Percentiles rank a stretch among this genome's conserved stretches.
These are phyloP conservation scores for Nitzschia sp. DNA, from an alignment of 108 stramenopile genomes.

Conservation along the genomic window DNA sequence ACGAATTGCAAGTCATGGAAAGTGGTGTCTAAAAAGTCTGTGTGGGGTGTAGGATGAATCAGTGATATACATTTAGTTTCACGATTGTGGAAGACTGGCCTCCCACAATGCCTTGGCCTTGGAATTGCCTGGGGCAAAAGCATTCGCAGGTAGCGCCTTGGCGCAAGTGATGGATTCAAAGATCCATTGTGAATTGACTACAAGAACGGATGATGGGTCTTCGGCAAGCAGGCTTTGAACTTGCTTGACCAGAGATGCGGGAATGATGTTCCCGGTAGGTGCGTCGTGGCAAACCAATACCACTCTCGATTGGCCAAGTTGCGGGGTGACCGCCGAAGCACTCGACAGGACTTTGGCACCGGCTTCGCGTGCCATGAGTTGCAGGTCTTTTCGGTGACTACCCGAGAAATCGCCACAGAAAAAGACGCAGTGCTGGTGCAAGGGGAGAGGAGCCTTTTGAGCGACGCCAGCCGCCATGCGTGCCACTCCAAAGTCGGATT, in stretches of 20 bases:
- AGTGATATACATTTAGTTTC: background rate
- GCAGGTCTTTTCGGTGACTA: constrained; percentile 44
- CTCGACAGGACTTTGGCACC: constrained; percentile 60
- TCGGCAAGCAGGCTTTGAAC: constrained; percentile 4
- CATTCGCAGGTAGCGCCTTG: constrained; percentile 25
- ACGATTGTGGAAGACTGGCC: background rate
- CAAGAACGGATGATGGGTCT: constrained; percentile 15
- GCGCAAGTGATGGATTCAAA: constrained; percentile 79
- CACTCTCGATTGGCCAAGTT: constrained; percentile 36
- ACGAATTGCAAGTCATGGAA: constrained; percentile 28
- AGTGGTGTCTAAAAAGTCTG: constrained; percentile 1
- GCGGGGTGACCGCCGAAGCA: constrained; percentile 16
- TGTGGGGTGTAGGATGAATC: background rate
- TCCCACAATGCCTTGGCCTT: constrained; percentile 7
- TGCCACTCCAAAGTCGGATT: constrained; percentile 51
- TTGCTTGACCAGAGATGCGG: constrained; percentile 35
- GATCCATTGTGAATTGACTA: constrained; percentile 70
- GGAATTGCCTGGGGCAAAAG: constrained; percentile 26
- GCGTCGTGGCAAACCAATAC: constrained; percentile 67
- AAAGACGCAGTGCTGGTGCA: constrained; percentile 34
- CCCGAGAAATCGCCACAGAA: constrained; percentile 50
- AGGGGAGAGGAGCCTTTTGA: constrained; percentile 11
- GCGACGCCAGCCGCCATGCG: constrained; percentile 43
- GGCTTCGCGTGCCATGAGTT: constrained; percentile 51
- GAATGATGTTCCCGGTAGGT: constrained; percentile 25